phyloP scores from a whole-genome alignment of 2,329 filamentous ascomycete genomes.

The Sporothrix humicola region DNA sequence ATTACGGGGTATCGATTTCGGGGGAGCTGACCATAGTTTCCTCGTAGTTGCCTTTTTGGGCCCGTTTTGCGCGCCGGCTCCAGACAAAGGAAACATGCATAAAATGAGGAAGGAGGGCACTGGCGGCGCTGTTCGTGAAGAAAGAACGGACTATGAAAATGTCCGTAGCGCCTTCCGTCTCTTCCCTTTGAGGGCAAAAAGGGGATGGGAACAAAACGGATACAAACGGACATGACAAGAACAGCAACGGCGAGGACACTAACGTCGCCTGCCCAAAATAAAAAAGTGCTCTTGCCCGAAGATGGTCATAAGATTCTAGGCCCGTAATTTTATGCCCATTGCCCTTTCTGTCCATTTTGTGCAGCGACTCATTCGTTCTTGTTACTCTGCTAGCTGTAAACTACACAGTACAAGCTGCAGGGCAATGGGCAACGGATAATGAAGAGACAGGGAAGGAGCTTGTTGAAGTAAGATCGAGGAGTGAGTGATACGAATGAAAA shows the following conservation, averaged over 20 bases:
- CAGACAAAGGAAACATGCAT: constrained; percentile 20
- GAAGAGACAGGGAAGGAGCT: too few relatives aligned
- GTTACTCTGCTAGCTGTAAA: too few relatives aligned
- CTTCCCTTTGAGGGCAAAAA: background rate
- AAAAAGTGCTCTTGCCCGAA: background rate
- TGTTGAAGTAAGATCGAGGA: too few relatives aligned
- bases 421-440: too few relatives aligned
- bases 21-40: background rate
- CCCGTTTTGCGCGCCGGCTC: background rate
- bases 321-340: background rate
- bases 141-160: constrained; percentile 1
- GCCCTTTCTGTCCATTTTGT: too few relatives aligned
- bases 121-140: background rate
- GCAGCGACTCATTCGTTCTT: too few relatives aligned
- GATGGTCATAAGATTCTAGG: too few relatives aligned
- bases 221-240: background rate
- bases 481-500: too few relatives aligned
- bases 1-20: constrained; percentile 5
- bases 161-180: constrained; percentile 8
- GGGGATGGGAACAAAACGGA: background rate
- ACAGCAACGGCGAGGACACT: too few relatives aligned
- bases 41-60: background rate
- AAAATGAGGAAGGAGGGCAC: constrained; percentile 10
- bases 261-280: too few relatives aligned
- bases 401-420: too few relatives aligned